These are phyloP conservation scores for Bidens hawaiensis DNA, from an alignment of 140 eudicot species.

Conservation along the genomic window DNA sequence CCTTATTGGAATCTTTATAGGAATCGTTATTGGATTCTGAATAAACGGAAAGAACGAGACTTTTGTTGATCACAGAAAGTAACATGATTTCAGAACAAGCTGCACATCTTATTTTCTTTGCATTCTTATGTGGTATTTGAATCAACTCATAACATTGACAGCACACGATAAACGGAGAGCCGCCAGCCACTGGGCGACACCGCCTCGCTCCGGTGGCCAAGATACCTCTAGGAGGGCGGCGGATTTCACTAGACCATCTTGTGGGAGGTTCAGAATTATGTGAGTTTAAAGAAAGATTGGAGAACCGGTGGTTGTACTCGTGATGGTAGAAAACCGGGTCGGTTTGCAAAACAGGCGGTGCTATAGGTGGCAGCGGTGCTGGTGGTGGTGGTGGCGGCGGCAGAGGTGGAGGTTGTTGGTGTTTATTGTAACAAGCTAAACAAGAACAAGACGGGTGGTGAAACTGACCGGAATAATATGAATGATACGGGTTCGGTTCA, in stretches of 20 bases:
- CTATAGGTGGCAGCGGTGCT: slow-evolving; percentile 20
- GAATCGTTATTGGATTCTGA: slow-evolving; percentile 17
- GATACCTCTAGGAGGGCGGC: slow-evolving; percentile 50
- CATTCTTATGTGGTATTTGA: slow-evolving; percentile 54
- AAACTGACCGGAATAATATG: slow-evolving; percentile 46
- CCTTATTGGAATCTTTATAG: too few relatives aligned
- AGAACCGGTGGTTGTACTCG: slow-evolving; percentile 37
- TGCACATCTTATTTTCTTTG: slow-evolving; percentile 71
- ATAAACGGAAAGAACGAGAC: slow-evolving; percentile 44
- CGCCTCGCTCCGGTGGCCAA: slow-evolving; percentile 43
- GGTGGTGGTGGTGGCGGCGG: slow-evolving; percentile 29
- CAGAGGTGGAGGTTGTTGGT: slow-evolving; percentile 47
- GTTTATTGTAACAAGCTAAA: slow-evolving; percentile 54
- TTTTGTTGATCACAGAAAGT: slow-evolving; percentile 45
- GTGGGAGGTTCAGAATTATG: slow-evolving; percentile 31
- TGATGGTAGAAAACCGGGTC: slow-evolving; percentile 39
- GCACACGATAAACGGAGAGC: slow-evolving; percentile 88
- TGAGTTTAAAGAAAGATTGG: slow-evolving; percentile 36
- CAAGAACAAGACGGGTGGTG: slow-evolving; percentile 80
- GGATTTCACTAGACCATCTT: slow-evolving; percentile 52
- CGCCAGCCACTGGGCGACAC: slow-evolving; percentile 72
- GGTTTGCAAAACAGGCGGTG: slow-evolving; percentile 31
- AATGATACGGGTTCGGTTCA: slow-evolving; percentile 47
- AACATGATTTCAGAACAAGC: slow-evolving; percentile 55
- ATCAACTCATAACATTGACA: slow-evolving; percentile 67